These are phyloP conservation scores for Lasiosphaeria ovina DNA, from an alignment of 495 filamentous ascomycete genomes.

Conservation along the genomic window DNA sequence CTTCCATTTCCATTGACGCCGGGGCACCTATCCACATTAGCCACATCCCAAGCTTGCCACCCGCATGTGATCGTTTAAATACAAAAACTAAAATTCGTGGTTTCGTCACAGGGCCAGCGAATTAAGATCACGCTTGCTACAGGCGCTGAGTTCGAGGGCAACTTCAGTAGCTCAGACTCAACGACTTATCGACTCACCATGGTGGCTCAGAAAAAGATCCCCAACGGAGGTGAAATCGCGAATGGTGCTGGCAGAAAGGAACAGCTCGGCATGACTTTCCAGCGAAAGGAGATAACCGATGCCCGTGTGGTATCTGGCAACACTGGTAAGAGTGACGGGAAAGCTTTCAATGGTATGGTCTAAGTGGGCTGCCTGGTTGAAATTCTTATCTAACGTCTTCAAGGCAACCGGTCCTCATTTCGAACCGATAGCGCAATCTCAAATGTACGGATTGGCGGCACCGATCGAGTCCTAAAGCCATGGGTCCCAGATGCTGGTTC, in stretches of 20 bases:
- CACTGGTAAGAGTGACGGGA: constrained; percentile 42
- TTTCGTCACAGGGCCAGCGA: constrained; percentile 57
- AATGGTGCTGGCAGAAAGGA: constrained; percentile 46
- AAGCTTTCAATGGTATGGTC: constrained; percentile 70
- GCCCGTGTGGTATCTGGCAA: constrained; percentile 56
- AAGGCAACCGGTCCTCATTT: constrained; percentile 58
- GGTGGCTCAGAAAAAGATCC: constrained; percentile 63
- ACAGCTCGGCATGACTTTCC: constrained; percentile 70
- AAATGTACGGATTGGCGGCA: constrained; percentile 58
- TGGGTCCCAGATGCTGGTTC: constrained; percentile 76
- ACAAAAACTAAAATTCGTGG: constrained; percentile 15
- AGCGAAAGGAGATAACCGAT: constrained; percentile 72
- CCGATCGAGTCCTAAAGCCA: constrained; percentile 73
- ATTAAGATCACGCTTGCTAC: constrained; percentile 66
- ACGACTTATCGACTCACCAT: constrained; percentile 74
- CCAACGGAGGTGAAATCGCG: constrained; percentile 36
- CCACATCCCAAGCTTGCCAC: neutral
- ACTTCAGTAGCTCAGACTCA: constrained; percentile 55
- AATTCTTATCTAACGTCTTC: neutral
- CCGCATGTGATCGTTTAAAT: constrained; percentile 9
- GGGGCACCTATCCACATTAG: neutral
- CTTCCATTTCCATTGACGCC: neutral
- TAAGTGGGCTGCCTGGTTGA: neutral
- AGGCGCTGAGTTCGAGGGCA: constrained; percentile 70
- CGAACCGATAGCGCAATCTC: constrained; percentile 89